Base-by-base conservation (phyloP, 257 asterid genomes). In the Solanum chilense region DNA sequence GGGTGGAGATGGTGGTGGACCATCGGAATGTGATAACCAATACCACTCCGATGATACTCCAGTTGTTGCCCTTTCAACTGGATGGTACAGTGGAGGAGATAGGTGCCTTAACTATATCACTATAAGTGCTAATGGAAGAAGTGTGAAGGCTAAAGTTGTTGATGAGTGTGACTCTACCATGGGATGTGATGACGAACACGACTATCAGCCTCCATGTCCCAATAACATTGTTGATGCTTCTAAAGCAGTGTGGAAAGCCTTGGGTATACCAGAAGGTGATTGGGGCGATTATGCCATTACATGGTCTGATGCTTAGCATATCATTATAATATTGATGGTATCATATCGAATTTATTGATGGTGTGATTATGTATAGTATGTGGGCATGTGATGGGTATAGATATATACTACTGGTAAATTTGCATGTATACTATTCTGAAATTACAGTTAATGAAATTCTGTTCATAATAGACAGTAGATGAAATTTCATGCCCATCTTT, bases 1-100 rank as follows among this genome's bases (percentile, higher is more conserved):
- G 71, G 94, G 93, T 0, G 93, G 92, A 78, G 92, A 92, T 27
- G 94, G 92, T 5, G 92, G 92, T 23, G 92, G 88, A 7, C 89
- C 93, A 3, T 91, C 92, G 2, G 93, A 90, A 31, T 91, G 93
- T 39, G 91, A 92, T 85, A 82, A 84, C 8, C 66, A 86, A 86
- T 92, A 91, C 88, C 93, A 90, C 29, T 87, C 90, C 13, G 92
- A 92, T 21, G 83, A 86, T 37, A 88, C 76, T 12, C 91, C 88
- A 20, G 91, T 90, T 1, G 93, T 91, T 13, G 93, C 94, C 0
- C 87, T 92, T 13, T 92, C 92, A 8, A 92, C 91, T 0, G 93
- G 94, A 21, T 92, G 93, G 94, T 92, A 86, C 69, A 75, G 86
- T 69, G 90, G 89, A 47, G 90, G 87, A 49, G 39, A 37, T 13